Percentiles rank a stretch among this genome's conserved stretches.
Conservation (phyloP, 768 basidiomycete species). For the Boletus pseudopeckii region DNA sequence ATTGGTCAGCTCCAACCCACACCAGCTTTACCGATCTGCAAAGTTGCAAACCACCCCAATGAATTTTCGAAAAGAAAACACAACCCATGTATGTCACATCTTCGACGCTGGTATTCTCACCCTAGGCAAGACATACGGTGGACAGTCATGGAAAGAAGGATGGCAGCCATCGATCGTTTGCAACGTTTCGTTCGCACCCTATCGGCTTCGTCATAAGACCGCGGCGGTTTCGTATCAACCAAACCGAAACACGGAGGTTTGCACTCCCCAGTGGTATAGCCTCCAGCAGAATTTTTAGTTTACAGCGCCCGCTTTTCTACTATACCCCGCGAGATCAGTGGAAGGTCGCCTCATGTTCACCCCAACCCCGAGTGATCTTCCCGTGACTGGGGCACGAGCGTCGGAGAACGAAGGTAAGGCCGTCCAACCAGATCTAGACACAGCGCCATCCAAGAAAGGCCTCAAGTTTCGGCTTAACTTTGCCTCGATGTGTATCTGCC, state of each 20-base stretch:
- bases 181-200: neutral
- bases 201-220: too few relatives aligned
- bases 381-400: neutral
- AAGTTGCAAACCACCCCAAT: too few relatives aligned
- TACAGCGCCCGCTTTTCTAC: neutral
- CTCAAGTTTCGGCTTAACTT: slow-evolving; percentile 37
- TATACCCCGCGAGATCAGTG: neutral
- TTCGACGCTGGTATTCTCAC: neutral
- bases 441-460: neutral
- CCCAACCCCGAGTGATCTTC: neutral
- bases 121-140: neutral
- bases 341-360: neutral
- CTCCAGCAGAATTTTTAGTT: neutral
- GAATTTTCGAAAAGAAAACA: neutral
- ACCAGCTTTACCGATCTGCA: too few relatives aligned
- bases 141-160: neutral
- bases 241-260: neutral
- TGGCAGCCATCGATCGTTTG: neutral
- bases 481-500: too few relatives aligned
- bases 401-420: neutral
- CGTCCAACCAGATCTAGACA: neutral
- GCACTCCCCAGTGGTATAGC: neutral
- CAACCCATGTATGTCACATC: neutral
- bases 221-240: neutral
- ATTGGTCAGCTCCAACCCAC: neutral